Percentiles rank a stretch among this genome's conserved stretches.
Conservation (phyloP, 1,284 basidiomycete species). For the Acaromyces ingoldii region DNA sequence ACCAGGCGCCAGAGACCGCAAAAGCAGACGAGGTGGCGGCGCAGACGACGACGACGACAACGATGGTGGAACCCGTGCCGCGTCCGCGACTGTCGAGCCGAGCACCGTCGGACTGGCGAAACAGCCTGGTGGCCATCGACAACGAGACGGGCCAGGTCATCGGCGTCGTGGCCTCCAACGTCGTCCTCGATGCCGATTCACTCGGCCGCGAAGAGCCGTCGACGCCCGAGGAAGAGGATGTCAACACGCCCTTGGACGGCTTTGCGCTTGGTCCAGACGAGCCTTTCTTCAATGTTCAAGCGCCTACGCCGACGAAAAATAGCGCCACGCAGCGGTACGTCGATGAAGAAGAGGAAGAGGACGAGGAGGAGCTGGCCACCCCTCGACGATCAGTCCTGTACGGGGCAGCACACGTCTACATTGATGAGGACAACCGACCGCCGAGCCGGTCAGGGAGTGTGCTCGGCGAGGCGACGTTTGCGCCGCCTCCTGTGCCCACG, state of each 20-base stretch:
- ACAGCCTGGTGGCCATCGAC: constrained; percentile 32
- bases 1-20: not conserved
- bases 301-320: too few relatives aligned
- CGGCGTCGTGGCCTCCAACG: constrained; percentile 26
- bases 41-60: not conserved
- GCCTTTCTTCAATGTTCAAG: not conserved
- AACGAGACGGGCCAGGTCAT: constrained; percentile 33
- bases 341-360: too few relatives aligned
- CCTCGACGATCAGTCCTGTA: too few relatives aligned
- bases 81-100: not conserved
- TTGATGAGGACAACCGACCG: constrained; percentile 9
- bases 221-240: too few relatives aligned
- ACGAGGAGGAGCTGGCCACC: too few relatives aligned
- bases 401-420: constrained; percentile 15
- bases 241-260: not conserved
- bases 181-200: constrained; percentile 15
- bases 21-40: not conserved
- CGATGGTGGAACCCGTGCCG: not conserved
- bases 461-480: constrained; percentile 29
- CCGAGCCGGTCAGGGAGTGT: constrained; percentile 11
- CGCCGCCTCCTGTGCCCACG: constrained; percentile 31
- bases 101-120: not conserved
- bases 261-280: not conserved
- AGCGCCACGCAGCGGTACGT: too few relatives aligned
- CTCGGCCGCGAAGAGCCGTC: too few relatives aligned